Evolutionary conservation across 1,284 basidiomycete species (phyloP).

Genomic region (Gymnopus androsaceus): DNA sequence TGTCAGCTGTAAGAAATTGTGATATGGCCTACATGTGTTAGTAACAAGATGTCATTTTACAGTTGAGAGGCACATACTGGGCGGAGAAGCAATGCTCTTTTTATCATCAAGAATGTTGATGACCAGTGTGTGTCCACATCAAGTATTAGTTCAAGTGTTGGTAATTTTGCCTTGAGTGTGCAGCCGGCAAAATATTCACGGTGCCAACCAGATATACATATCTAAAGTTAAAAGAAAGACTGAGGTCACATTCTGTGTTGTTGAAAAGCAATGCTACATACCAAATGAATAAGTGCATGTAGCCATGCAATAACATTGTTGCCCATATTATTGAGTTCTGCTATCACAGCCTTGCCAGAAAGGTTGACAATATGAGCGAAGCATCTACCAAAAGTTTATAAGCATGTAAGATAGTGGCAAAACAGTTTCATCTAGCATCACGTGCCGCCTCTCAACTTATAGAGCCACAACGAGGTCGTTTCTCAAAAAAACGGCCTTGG

Average conservation of each 20-base stretch:
- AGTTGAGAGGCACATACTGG: not conserved
- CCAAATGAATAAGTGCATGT: not conserved
- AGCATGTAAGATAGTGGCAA: no score
- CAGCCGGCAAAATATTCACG: not conserved
- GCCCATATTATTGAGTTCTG: not conserved
- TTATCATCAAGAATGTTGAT: conserved; percentile 1
- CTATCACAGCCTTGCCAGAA: not conserved
- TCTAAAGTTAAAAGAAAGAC: not conserved
- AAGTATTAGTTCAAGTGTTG: not conserved
- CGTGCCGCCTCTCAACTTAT: no score
- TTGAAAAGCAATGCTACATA: not conserved
- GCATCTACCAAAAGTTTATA: conserved; percentile 1
- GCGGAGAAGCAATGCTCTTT: not conserved
- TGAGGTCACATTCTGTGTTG: not conserved
- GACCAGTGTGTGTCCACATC: conserved; percentile 1
- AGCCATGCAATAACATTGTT: not conserved
- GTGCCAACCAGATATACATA: not conserved
- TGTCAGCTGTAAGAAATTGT: not conserved
- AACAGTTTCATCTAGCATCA: no score
- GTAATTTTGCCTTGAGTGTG: not conserved
- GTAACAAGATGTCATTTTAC: not conserved
- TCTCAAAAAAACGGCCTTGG: no score
- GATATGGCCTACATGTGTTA: not conserved
- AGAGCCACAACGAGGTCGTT: no score
- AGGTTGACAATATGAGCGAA: conserved; percentile 7